These are phyloP conservation scores for Trichophyton mentagrophytes DNA, from an alignment of 2,329 filamentous ascomycete species.

Conservation along the genomic window DNA sequence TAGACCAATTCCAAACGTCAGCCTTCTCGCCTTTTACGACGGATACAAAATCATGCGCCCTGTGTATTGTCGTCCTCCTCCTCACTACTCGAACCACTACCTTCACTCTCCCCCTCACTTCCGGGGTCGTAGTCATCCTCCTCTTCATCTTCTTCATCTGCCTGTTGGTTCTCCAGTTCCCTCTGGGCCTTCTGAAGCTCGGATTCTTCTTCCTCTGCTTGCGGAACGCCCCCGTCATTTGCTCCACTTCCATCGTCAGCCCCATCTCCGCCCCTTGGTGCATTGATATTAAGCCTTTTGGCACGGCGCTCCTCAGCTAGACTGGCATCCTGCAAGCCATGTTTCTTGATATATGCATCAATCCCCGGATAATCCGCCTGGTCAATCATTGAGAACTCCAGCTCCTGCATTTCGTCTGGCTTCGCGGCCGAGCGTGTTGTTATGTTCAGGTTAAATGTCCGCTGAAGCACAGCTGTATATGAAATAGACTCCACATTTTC, in stretches of 20 bases:
- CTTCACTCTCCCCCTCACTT: constrained; percentile 37
- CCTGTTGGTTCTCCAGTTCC: constrained; percentile 28
- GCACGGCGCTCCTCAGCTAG: constrained; percentile 48
- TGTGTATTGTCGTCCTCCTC: constrained; percentile 20
- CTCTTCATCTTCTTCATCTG: constrained; percentile 35
- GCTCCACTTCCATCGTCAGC: neutral
- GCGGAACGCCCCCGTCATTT: constrained; percentile 6
- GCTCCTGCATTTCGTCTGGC: constrained; percentile 38
- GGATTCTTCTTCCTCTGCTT: constrained; percentile 40
- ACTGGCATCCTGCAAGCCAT: constrained; percentile 50
- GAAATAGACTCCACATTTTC: constrained; percentile 46
- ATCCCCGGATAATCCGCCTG: constrained; percentile 51
- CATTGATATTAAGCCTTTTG: constrained; percentile 45
- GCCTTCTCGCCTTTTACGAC: neutral
- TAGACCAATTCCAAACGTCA: neutral
- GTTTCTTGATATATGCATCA: constrained; percentile 48
- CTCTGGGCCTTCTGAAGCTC: constrained; percentile 47
- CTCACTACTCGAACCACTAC: constrained; percentile 33
- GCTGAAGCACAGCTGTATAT: constrained; percentile 52
- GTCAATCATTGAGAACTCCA: constrained; percentile 54
- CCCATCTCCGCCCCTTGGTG: constrained; percentile 20
- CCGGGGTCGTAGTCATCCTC: constrained; percentile 41
- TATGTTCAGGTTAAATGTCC: constrained; percentile 54
- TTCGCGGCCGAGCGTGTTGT: constrained; percentile 26
- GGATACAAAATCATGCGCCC: neutral